Conservation (phyloP, 169 alveolate species). For the Amoebophrya sp. region DNA sequence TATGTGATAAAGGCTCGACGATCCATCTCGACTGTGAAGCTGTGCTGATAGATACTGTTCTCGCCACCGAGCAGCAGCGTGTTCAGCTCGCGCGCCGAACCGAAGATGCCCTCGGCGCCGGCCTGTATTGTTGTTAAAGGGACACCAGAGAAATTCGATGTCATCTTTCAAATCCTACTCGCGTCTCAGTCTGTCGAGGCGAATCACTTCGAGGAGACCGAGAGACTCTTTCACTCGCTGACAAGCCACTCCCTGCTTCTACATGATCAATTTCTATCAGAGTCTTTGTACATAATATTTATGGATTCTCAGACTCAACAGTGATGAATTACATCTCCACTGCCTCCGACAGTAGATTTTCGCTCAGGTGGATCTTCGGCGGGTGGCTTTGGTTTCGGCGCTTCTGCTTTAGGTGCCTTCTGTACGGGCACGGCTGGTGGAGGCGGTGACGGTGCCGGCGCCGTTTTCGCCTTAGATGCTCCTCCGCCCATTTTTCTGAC, state of each 20-base stretch:
- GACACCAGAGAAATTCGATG: neutral
- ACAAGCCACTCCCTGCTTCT: neutral
- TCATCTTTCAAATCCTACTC: too few relatives aligned
- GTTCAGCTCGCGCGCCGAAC: neutral
- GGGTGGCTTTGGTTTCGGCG: neutral
- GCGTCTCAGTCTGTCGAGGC: neutral
- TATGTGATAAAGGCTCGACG: neutral
- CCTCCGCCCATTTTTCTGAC: neutral
- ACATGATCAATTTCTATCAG: neutral
- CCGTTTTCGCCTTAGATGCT: neutral
- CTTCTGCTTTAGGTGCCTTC: neutral
- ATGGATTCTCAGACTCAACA: neutral
- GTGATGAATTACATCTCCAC: neutral
- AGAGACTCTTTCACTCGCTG: neutral
- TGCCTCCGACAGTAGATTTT: neutral
- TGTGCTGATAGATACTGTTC: neutral
- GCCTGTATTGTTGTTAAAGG: neutral
- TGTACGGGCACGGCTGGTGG: neutral
- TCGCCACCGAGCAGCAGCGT: neutral
- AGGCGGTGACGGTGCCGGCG: neutral
- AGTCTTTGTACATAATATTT: neutral
- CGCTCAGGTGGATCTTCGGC: neutral
- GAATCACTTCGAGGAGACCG: neutral
- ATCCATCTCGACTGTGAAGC: neutral
- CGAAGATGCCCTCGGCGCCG: slow-evolving; percentile 1